A percentile compares a stretch with the other conserved stretches of the same genome.
Conservation (phyloP, 768 basidiomycete genomes). For the Mycena rosella region DNA sequence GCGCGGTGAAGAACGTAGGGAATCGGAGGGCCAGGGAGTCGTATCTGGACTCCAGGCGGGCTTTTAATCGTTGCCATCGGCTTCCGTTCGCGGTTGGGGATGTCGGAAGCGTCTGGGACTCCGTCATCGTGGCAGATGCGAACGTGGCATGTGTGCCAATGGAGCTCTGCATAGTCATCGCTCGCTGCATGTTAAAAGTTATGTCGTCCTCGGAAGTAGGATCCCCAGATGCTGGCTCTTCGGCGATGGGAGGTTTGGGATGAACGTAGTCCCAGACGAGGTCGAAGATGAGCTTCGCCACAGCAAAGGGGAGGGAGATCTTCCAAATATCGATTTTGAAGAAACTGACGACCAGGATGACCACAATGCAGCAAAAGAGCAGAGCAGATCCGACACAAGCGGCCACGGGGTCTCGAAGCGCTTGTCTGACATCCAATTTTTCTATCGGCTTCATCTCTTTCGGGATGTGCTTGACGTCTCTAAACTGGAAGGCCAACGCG, state of each 20-base stretch:
- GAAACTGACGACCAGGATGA: slow-evolving; percentile 82
- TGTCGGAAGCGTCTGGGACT: not conserved
- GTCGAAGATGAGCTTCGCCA: slow-evolving; percentile 79
- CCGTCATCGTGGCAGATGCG: slow-evolving; percentile 41
- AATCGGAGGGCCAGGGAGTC: slow-evolving; percentile 57
- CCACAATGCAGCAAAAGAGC: slow-evolving; percentile 73
- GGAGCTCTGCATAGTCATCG: slow-evolving; percentile 66
- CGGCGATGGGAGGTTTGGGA: slow-evolving; percentile 39
- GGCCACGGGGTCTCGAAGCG: slow-evolving; percentile 78
- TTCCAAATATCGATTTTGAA: slow-evolving; percentile 84
- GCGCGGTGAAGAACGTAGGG: slow-evolving; percentile 77
- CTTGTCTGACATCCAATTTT: slow-evolving; percentile 65
- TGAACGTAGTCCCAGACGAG: slow-evolving; percentile 67
- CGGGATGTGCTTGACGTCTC: slow-evolving; percentile 64
- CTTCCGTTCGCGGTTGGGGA: not conserved
- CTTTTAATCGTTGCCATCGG: slow-evolving; percentile 1
- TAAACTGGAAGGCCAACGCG: slow-evolving; percentile 70
- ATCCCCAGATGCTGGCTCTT: slow-evolving; percentile 31
- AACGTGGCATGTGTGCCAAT: slow-evolving; percentile 74
- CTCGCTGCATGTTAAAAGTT: slow-evolving; percentile 23
- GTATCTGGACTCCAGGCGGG: slow-evolving; percentile 16
- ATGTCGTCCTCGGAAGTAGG: slow-evolving; percentile 34
- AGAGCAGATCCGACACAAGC: slow-evolving; percentile 80
- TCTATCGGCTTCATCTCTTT: slow-evolving; percentile 52
- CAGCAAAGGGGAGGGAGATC: slow-evolving; percentile 86